Base-by-base conservation (phyloP, 2,329 filamentous ascomycete species). In the Penicillium palitans region DNA sequence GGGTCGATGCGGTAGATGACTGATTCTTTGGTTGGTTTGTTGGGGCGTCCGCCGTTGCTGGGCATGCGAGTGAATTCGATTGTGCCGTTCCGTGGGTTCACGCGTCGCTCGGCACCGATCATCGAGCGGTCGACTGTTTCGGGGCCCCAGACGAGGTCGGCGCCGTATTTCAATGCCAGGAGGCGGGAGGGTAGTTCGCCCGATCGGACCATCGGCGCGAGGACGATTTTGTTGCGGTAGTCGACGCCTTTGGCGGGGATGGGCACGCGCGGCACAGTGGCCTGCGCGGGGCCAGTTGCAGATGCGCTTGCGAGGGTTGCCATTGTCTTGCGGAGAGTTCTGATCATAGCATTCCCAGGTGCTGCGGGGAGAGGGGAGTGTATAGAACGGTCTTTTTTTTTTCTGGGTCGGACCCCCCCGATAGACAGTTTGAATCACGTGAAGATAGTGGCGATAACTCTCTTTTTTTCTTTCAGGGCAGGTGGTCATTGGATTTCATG, bases 141-240 rank as follows among this genome's bases (percentile, higher is more conserved):
- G 31, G 95, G 95, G 13, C 95, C 93, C 93, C 95, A 99, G 65
- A 99, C 95, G 17, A 99, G 82, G 76, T 99, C 95, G 52, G 95
- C 95, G 65, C 95, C 95, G 74, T 99, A 98, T 71, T 96, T 90
- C 61, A 99, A 85, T 33, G 95, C 91, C 44, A 96, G 79, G 27
- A 99, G 83, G 58, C 95, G 88, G 40, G 91, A 95, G 3, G 95
- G 93, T 60, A 97, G 81, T 80, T 99, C 95, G 72, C 95, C 95
- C n/a, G 91, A 96, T 66, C 95, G 89, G 58, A 97, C 93, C 95
- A 99, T 99, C 41, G 95, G 95, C 61, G 95, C 95, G 63, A 99
- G 88, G 45, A 98, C 95, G 64, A 98, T 79, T 77, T 96, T 97
- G 77, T 90, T 90, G 67, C 93, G 86, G 78, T 97, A 98, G 80